Conservation (phyloP, 2,329 filamentous ascomycete genomes). For the Cytospora paraplurivora region DNA sequence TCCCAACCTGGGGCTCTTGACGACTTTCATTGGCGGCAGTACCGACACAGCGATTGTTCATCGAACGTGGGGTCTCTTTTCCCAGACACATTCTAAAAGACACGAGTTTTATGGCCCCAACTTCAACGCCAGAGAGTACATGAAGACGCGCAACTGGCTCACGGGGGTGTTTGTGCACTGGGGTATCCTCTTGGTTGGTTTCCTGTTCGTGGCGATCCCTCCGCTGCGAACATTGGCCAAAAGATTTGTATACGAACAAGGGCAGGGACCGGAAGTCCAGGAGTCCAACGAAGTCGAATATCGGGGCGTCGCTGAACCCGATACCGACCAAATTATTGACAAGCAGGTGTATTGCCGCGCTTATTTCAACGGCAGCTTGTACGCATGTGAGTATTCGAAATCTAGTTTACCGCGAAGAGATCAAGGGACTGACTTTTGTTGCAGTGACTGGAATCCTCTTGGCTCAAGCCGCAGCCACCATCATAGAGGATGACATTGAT, state of each 20-base stretch:
- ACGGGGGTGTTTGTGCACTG: conserved; percentile 54
- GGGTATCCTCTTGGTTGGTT: conserved; percentile 44
- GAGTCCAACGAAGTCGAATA: conserved; percentile 60
- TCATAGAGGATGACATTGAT: conserved; percentile 63
- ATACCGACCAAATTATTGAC: conserved; percentile 41
- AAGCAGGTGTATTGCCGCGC: conserved; percentile 59
- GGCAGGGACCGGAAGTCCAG: conserved; percentile 56
- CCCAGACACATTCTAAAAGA: conserved; percentile 46
- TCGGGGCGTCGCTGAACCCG: conserved; percentile 64
- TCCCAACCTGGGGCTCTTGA: conserved; percentile 57
- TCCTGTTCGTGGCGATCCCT: conserved; percentile 49
- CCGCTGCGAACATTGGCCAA: conserved; percentile 49
- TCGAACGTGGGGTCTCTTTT: conserved; percentile 63
- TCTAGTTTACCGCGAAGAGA: background rate
- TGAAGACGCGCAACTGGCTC: conserved; percentile 52
- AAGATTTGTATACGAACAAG: conserved; percentile 53
- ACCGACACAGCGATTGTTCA: conserved; percentile 60
- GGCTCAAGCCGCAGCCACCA: conserved; percentile 63
- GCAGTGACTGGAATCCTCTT: conserved; percentile 67
- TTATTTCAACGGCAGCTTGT: conserved; percentile 62
- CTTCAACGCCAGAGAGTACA: conserved; percentile 61
- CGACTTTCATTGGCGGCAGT: conserved; percentile 52
- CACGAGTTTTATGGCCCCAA: conserved; percentile 60
- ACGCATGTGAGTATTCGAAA: conserved; percentile 55
- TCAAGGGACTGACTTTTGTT: conserved; percentile 22